Base-by-base conservation (phyloP, 345 rosid genomes). In the Litchi chinensis region DNA sequence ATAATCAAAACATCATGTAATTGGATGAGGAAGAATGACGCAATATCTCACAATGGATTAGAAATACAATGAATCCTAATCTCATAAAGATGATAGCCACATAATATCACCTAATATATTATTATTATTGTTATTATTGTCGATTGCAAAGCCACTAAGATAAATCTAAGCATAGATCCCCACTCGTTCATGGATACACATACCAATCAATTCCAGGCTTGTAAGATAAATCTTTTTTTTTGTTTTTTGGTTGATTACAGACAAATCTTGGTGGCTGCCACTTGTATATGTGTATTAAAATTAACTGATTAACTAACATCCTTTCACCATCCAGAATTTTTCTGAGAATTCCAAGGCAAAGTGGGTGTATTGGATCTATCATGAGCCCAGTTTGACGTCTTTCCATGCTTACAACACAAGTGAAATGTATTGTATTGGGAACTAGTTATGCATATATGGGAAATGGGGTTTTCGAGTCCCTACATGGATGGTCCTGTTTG, bases 281-380 rank as follows among this genome's bases (percentile, higher is more conserved):
- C 62, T 70, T 48, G 11, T 1, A 6, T 12, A 50, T 26, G 19
- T 11, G 43, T 39, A 37, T 0, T 5, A 39, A 10, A 32, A 37
- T 10, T 7, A 48, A 4, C 5, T 44, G 54, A 43, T 52, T 54
- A 50, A 59, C 26, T 50, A 59, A 26, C 19, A 50, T 16, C 24
- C 43, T 16, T 24, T 32, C 26, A 52, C 74, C 74, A 52, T 15
- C 44, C 26, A 19, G 37, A 70, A 48, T 43, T 8, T 43, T 10
- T 24, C 21, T 70, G 64, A 0, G 75, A 71, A 52, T 32, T 50
- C n/a, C 10, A 56, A 13, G 4, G 26, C 40, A 2, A 2, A 39
- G 64, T 11, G 50, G 74, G 62, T 69, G 59, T 59, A 13, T 60
- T 59, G 75, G 39, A 77, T 69, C 80, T 10, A 59, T 69, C 75